Conservation (phyloP, 805 yeast genomes). For the Candida andamanensis region DNA sequence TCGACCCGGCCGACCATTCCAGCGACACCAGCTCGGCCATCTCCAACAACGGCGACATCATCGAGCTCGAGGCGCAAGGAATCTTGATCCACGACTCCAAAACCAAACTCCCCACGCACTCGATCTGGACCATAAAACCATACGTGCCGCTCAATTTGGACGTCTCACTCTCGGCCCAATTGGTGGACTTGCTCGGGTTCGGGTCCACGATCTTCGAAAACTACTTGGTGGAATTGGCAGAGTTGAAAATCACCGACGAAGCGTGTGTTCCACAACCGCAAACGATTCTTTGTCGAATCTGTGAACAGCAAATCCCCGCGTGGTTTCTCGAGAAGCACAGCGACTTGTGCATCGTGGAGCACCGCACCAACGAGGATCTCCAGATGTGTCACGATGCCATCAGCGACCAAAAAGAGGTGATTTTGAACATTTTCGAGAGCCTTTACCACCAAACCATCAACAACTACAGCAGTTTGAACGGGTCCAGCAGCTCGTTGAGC, state of each 20-base stretch:
- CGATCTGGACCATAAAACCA: constrained; percentile 92
- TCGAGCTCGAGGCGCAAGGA: constrained; percentile 92
- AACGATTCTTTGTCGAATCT: constrained; percentile 80
- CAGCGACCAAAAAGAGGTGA: constrained; percentile 58
- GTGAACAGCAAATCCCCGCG: constrained; percentile 85
- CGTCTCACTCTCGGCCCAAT: constrained; percentile 61
- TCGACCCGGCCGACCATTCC: constrained; percentile 1
- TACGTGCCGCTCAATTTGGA: constrained; percentile 59
- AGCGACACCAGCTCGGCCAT: constrained; percentile 23
- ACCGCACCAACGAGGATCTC: constrained; percentile 71
- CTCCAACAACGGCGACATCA: constrained; percentile 53
- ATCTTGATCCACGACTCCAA: constrained; percentile 64
- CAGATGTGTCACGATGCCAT: constrained; percentile 71
- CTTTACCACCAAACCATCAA: constrained; percentile 18
- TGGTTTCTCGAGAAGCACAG: constrained; percentile 97
- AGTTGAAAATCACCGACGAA: constrained; percentile 59
- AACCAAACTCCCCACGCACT: constrained; percentile 61
- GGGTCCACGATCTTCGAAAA: constrained; percentile 81
- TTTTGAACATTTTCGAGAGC: constrained; percentile 41
- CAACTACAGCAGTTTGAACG: constrained; percentile 6
- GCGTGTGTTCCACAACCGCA: constrained; percentile 72
- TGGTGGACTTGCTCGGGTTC: constrained; percentile 78
- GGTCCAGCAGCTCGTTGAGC: constrained; percentile 12
- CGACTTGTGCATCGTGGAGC: constrained; percentile 81
- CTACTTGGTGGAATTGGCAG: constrained; percentile 62